phyloP scores from a whole-genome alignment of 345 rosid genomes.

The Rhodomyrtus tomentosa region DNA sequence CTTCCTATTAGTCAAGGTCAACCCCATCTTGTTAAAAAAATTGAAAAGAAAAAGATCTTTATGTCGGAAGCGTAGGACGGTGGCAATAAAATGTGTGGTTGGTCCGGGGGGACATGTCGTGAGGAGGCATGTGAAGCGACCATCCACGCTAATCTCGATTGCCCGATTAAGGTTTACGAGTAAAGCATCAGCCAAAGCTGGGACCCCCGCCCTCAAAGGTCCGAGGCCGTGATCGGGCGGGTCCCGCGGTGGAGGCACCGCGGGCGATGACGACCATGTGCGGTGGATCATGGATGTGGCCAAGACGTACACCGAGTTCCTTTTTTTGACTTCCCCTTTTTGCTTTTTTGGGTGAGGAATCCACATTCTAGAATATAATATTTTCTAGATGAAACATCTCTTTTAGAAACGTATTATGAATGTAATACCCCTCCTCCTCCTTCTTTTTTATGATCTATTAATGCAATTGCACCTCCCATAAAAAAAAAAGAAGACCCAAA shows the following conservation, averaged over 20 bases:
- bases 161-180: background rate
- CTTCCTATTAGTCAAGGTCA: background rate
- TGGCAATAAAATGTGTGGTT: no score
- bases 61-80: background rate
- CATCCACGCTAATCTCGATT: background rate
- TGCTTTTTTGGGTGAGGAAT: background rate
- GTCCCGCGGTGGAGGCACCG: background rate
- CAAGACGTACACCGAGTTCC: background rate
- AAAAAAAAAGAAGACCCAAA: fast-evolving
- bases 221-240: background rate
- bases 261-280: background rate
- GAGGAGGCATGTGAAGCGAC: background rate
- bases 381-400: background rate
- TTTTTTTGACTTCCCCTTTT: background rate
- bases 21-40: background rate
- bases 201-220: background rate
- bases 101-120: background rate
- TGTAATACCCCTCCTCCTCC: background rate
- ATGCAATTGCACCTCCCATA: background rate
- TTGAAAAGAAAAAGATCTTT: background rate
- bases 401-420: background rate
- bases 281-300: background rate
- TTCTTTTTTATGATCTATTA: background rate
- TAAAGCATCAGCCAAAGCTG: background rate
- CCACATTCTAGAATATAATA: background rate